Conservation (phyloP, 2,329 filamentous ascomycete genomes). For the Sporothrix dimorphospora region DNA sequence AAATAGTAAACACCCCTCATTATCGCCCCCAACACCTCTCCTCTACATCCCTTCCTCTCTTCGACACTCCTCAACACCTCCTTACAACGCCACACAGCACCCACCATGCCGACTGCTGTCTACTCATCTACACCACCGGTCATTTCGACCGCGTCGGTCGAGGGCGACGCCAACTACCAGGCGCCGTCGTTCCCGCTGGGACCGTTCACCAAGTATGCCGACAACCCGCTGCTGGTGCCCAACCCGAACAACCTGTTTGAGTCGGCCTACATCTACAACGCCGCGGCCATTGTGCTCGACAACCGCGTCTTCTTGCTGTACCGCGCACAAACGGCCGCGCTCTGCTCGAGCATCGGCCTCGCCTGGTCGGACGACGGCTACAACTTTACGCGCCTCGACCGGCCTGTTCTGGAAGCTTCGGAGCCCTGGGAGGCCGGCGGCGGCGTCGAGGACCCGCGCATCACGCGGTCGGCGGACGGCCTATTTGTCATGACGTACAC, state of each 20-base stretch:
- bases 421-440: constrained; percentile 41
- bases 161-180: constrained; percentile 21
- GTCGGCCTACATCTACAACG: constrained; percentile 29
- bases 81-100: too few species aligned
- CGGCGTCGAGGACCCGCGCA: constrained; percentile 43
- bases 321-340: constrained; percentile 42
- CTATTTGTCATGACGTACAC: constrained; percentile 46
- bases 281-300: constrained; percentile 19
- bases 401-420: constrained; percentile 41
- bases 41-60: not conserved
- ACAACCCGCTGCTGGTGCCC: constrained; percentile 34
- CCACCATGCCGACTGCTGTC: not conserved
- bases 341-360: constrained; percentile 42
- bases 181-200: constrained; percentile 32
- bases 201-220: constrained; percentile 32
- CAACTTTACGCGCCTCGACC: constrained; percentile 41
- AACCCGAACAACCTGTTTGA: constrained; percentile 37
- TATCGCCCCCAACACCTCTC: not conserved
- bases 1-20: not conserved
- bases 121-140: constrained; percentile 15
- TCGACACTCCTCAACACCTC: not conserved
- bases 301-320: constrained; percentile 38
- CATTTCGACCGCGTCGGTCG: constrained; percentile 1
- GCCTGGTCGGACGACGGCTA: constrained; percentile 44
- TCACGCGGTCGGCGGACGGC: constrained; percentile 41